Evolutionary conservation across 129 eudicot species (phyloP), one percentile per base, ranked within the genome.

Genomic region (Calendula officinalis): DNA sequence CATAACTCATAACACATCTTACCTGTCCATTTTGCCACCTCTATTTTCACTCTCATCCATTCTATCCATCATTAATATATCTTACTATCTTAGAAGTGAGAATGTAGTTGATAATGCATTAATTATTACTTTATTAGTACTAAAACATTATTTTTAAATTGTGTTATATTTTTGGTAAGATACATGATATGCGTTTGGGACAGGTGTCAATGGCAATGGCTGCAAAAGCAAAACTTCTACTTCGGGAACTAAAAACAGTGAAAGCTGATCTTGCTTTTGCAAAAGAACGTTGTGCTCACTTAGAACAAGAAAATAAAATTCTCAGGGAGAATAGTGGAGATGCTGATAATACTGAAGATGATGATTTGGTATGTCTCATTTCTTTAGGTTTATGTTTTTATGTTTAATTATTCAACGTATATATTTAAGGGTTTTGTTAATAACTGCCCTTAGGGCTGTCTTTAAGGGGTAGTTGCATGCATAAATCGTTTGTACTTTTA

Each of bases 141-240:
- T 22, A 22, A 22, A 22, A 0, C 44, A 43, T 30, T n/a, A 11
- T 43, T n/a, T 11, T 34, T 27, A 70, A 40, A 9, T 40, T 27
- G 35, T 50, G 30, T 12, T 13, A 22, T 38, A 22, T 22, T 22
- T 22, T 22, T 22, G 1, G 71, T 44, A 55, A 55, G 69, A 71
- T 68, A 51, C 61, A 49, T 81, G 77, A 72, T 78, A 55, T 46
- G 64, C 34, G 8, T 61, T 59, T 16, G 35, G 42, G 43, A 55
- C 88, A 89, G 97, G 97, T 89, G 74, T 82, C 95, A 17, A 85
- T 83, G 95, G 97, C 97, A 57, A 89, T 77, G 88, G 95, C 97
- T 70, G 97, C 97, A 41, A 89, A 89, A 83, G 90, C 95, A 57
- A 89, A 89, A 71, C 84, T 86, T 35, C 91, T 89, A 17, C 78